phyloP scores from a whole-genome alignment of 78 protist species.

The Bigelowiella natans region DNA sequence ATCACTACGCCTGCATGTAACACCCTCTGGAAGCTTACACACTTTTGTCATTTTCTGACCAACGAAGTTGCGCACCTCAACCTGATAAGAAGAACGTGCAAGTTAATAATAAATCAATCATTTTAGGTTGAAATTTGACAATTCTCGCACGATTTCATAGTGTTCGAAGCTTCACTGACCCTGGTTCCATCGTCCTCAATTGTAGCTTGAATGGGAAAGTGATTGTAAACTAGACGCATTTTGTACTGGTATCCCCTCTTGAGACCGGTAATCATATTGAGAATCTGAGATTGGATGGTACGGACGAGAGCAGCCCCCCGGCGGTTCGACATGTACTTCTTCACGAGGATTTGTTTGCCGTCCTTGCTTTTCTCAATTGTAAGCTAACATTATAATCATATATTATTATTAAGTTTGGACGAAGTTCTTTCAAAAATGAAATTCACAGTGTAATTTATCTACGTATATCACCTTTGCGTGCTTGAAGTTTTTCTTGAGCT shows the following conservation, averaged over 20 bases:
- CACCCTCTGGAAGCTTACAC: conserved; percentile 68
- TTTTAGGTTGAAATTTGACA: too few species aligned
- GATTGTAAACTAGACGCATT: conserved; percentile 93
- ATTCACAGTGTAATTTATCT: too few species aligned
- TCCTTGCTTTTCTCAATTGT: too few species aligned
- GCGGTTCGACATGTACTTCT: conserved; percentile 73
- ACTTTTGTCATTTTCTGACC: conserved; percentile 40
- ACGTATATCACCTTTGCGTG: conserved; percentile 73
- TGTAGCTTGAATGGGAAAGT: conserved; percentile 90
- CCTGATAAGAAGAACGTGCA: neutral
- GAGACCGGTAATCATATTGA: conserved; percentile 96
- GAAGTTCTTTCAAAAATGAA: too few species aligned
- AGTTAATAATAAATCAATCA: too few species aligned
- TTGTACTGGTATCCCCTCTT: conserved; percentile 93
- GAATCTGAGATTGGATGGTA: conserved; percentile 75
- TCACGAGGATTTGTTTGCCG: conserved; percentile 22
- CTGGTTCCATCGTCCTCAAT: conserved; percentile 46
- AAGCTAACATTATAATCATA: too few species aligned
- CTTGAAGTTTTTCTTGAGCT: conserved; percentile 62
- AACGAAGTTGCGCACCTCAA: conserved; percentile 93
- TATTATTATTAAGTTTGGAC: too few species aligned
- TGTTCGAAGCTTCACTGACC: too few species aligned
- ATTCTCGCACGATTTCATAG: too few species aligned
- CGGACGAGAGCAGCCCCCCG: conserved; percentile 77
- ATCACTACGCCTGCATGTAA: conserved; percentile 49